These are phyloP conservation scores for Salvia sclarea DNA, from an alignment of 305 asterid genomes.

Conservation along the genomic window DNA sequence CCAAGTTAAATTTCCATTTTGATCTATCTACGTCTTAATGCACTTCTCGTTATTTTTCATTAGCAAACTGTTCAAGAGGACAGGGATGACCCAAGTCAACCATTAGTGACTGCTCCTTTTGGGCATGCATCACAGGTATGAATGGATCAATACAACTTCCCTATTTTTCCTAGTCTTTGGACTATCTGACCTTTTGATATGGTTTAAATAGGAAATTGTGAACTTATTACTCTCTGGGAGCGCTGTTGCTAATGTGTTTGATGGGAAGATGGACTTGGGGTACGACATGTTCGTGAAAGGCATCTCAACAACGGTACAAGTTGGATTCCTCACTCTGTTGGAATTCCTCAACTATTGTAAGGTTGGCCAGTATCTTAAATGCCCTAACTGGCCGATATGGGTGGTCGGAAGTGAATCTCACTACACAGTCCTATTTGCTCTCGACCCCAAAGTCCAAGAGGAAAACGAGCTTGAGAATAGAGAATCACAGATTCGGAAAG, in stretches of 20 bases:
- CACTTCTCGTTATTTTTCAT: constrained; percentile 24
- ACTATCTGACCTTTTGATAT: background rate
- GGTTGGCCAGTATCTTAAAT: constrained; percentile 80
- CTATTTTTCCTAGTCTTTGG: background rate
- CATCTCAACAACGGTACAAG: constrained; percentile 71
- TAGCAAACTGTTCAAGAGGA: constrained; percentile 86
- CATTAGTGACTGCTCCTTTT: constrained; percentile 94
- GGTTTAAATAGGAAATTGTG: constrained; percentile 78
- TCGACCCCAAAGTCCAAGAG: constrained; percentile 74
- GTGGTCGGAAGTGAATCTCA: constrained; percentile 98
- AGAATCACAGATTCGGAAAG: constrained; percentile 74
- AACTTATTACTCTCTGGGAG: constrained; percentile 89
- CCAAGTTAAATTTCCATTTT: background rate
- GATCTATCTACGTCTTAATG: constrained; percentile 17
- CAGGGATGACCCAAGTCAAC: constrained; percentile 92
- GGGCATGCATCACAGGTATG: constrained; percentile 99
- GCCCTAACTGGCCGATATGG: constrained; percentile 98
- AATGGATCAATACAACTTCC: background rate
- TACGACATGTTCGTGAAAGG: constrained; percentile 94
- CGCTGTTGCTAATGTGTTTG: constrained; percentile 85
- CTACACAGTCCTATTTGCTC: constrained; percentile 86
- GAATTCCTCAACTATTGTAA: constrained; percentile 88
- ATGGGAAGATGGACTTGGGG: constrained; percentile 85
- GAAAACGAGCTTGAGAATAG: constrained; percentile 78
- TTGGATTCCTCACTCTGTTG: constrained; percentile 86